Evolutionary conservation across 2,329 filamentous ascomycete genomes (phyloP).

Genomic region (Aureobasidium sp.): DNA sequence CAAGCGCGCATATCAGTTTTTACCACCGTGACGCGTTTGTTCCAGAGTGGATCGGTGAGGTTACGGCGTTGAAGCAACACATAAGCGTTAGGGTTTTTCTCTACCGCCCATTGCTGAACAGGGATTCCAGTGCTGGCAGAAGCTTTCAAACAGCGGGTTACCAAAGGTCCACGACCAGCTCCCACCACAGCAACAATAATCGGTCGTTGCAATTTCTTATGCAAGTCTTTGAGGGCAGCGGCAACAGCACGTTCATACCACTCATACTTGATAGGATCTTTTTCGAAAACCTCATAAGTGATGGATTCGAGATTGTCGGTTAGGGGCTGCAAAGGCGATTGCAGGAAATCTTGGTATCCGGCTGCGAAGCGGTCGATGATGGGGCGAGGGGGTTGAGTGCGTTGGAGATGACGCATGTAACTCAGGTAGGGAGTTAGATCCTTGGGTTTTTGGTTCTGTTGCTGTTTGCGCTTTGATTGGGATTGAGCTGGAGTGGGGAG

Average conservation of each 20-base stretch:
- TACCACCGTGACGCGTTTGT: slow-evolving; percentile 70
- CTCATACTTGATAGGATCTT: slow-evolving; percentile 94
- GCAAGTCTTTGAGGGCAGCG: slow-evolving; percentile 75
- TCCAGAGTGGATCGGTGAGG: slow-evolving; percentile 60
- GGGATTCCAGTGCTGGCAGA: slow-evolving; percentile 66
- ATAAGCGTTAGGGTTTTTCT: slow-evolving; percentile 98
- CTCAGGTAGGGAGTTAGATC: slow-evolving; percentile 58
- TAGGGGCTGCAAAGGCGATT: slow-evolving; percentile 87
- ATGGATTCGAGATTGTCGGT: slow-evolving; percentile 95
- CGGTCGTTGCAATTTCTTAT: slow-evolving; percentile 61
- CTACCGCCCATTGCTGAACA: slow-evolving; percentile 83
- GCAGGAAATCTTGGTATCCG: slow-evolving; percentile 87
- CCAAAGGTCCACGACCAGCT: slow-evolving; percentile 83
- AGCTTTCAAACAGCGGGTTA: slow-evolving; percentile 76
- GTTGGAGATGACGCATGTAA: slow-evolving; percentile 78
- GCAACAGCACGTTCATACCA: slow-evolving; percentile 85
- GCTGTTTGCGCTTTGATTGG: slow-evolving; percentile 16
- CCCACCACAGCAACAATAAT: slow-evolving; percentile 89
- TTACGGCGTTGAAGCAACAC: slow-evolving; percentile 88
- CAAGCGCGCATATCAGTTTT: slow-evolving; percentile 97
- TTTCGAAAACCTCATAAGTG: slow-evolving; percentile 97
- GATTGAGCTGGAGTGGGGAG: slow-evolving; percentile 64
- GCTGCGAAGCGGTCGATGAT: slow-evolving; percentile 58
- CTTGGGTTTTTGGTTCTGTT: slow-evolving; percentile 32
- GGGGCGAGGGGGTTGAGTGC: slow-evolving; percentile 61